These are phyloP conservation scores for Nicotiana tabacum DNA, from an alignment of 257 asterid species.

Conservation along the genomic window DNA sequence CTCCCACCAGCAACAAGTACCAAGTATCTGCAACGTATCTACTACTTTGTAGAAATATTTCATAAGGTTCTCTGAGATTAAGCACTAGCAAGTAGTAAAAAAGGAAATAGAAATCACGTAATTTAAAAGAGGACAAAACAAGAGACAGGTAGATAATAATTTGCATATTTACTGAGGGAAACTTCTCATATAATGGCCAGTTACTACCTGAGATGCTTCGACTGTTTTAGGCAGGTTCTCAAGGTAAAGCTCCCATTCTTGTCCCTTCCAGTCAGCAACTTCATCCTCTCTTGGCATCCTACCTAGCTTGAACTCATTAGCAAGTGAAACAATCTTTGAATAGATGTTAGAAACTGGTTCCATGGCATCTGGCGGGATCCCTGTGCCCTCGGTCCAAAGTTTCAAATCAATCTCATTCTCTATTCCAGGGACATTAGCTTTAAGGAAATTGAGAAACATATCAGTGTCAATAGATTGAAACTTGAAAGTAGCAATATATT, in stretches of 20 bases:
- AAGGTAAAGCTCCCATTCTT: constrained; percentile 92
- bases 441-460: constrained; percentile 76
- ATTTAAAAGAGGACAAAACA: not conserved
- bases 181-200: not conserved
- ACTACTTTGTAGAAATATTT: not conserved
- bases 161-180: not conserved
- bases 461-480: constrained; percentile 91
- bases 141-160: not conserved
- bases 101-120: not conserved
- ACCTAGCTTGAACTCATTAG: constrained; percentile 75
- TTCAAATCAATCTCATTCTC: constrained; percentile 65
- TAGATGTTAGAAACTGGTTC: constrained; percentile 84
- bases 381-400: constrained; percentile 85
- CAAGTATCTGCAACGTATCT: not conserved
- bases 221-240: constrained; percentile 72
- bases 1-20: too few relatives aligned
- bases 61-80: not conserved
- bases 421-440: constrained; percentile 77
- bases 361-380: constrained; percentile 93
- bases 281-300: constrained; percentile 91
- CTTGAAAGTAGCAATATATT: constrained; percentile 78
- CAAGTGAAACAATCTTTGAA: constrained; percentile 65
- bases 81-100: not conserved
- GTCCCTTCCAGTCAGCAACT: constrained; percentile 90
- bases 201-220: constrained; percentile 80